phyloP scores from a whole-genome alignment of 2,329 filamentous ascomycete species.

The Fusarium torreyae region DNA sequence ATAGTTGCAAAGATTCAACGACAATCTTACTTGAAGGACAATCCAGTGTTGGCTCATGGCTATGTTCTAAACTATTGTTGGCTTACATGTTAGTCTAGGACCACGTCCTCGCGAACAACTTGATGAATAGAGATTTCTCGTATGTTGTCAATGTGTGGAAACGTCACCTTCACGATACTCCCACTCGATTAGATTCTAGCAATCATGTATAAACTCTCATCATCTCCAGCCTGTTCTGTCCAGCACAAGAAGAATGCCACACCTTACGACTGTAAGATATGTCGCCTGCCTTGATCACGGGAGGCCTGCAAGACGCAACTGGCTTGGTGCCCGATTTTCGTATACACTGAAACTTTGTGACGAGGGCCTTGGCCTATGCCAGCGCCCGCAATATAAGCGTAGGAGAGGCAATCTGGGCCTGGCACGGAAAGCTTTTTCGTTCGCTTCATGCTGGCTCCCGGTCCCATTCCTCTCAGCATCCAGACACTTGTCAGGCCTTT shows the following conservation, averaged over 20 bases:
- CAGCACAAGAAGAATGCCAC: background rate
- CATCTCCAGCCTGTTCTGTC: background rate
- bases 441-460: conserved; percentile 24
- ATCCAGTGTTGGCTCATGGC: background rate
- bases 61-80: conserved; percentile 1
- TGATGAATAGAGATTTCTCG: background rate
- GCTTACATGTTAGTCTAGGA: background rate
- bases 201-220: background rate
- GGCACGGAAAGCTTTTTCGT: conserved; percentile 15
- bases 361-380: conserved; percentile 11
- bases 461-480: conserved; percentile 24
- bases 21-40: background rate
- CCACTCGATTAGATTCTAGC: no score
- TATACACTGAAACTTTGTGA: conserved; percentile 7
- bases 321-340: conserved; percentile 1
- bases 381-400: conserved; percentile 30
- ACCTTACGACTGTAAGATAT: background rate
- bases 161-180: no score
- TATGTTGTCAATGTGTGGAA: no score
- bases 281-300: conserved; percentile 1
- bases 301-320: conserved; percentile 1
- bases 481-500: conserved; percentile 5
- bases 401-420: conserved; percentile 12
- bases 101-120: background rate
- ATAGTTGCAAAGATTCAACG: background rate